Base-by-base conservation (phyloP, 495 filamentous ascomycete genomes). In the Penicillium simplicissimum region DNA sequence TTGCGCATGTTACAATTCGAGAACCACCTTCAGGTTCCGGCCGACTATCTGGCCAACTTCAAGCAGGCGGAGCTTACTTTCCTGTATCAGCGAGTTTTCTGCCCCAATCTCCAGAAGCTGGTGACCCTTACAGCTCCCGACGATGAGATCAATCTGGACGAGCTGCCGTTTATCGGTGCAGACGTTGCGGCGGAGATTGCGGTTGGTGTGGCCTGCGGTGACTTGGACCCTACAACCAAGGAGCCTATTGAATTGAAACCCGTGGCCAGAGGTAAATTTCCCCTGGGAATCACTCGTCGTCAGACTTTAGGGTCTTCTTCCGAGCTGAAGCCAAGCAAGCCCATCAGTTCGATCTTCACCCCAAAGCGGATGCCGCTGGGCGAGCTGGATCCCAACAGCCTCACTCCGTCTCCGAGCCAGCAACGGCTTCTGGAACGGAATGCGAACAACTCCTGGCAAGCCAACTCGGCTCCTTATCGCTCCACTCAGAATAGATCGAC, bases 31-130 rank as follows among this genome's bases (percentile, higher is more conserved):
- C 84, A 83, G 38, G 84, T 99, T 13, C 93, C 96, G 0, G 66
- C 83, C 2, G 85, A 87, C 61, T 99, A 97, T 72, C 75, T 92
- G 6, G 83, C 88, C 17, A 77, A 83, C 25, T 98, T 97, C 71
- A 78, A 83, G 55, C 87, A 90, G 67, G 96, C 96, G 0, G 95
- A 98, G 70, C 80, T 89, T 58, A 97, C 96, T 0, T 99, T 99
- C 69, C 81, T 96, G 8, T 88, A 98, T 67, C 94, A 96, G 73
- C 87, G 96, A 65, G 96, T 98, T 2, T 99, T 90, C 70, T 98
- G 94, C 67, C 92, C 93, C 0, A 78, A 83, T 53, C 79, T 81
- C 23, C 79, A 87, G 48, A 77, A 84, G 40, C 72, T 97, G 28
- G 88, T 96, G 33, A 87, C 90, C 56, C 77, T 93, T 57, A 92